These are phyloP conservation scores for Skeletonema potamos DNA, from an alignment of 108 stramenopile species.

Conservation along the genomic window DNA sequence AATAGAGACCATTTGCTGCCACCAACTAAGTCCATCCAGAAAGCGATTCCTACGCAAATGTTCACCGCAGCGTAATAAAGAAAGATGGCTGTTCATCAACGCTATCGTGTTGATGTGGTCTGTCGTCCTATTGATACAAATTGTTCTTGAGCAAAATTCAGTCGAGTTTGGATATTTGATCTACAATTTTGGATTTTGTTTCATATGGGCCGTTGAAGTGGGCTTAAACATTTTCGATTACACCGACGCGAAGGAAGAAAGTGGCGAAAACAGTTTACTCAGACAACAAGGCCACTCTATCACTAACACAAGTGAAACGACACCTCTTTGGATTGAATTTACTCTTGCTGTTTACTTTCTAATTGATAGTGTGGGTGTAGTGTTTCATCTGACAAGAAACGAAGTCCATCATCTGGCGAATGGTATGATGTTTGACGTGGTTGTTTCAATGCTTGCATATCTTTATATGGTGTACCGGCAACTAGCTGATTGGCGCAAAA, in stretches of 20 bases:
- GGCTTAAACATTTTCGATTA: conserved; percentile 12
- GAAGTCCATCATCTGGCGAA: conserved; percentile 10
- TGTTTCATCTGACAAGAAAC: conserved; percentile 5
- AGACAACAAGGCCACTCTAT: not conserved
- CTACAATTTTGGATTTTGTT: conserved; percentile 20
- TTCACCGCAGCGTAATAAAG: conserved; percentile 10
- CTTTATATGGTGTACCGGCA: conserved; percentile 17
- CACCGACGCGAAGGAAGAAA: conserved; percentile 3
- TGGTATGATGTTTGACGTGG: conserved; percentile 15
- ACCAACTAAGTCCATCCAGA: not conserved
- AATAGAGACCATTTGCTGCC: not conserved
- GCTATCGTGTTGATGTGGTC: conserved; percentile 7
- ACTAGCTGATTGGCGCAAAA: conserved; percentile 1
- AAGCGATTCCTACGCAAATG: conserved; percentile 3
- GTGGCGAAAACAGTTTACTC: not conserved
- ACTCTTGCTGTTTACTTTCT: conserved; percentile 17
- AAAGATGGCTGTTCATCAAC: conserved; percentile 24
- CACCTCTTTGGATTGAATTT: conserved; percentile 23
- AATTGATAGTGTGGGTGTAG: not conserved
- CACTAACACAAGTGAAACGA: not conserved
- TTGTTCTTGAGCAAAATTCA: not conserved
- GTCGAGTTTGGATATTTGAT: conserved; percentile 15
- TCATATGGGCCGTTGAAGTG: conserved; percentile 21
- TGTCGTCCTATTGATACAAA: not conserved
- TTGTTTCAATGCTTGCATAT: conserved; percentile 5